Evolutionary conservation across 1,284 basidiomycete species (phyloP), one percentile per base, ranked within the genome.

Genomic region (Violaceomyces palustris): DNA sequence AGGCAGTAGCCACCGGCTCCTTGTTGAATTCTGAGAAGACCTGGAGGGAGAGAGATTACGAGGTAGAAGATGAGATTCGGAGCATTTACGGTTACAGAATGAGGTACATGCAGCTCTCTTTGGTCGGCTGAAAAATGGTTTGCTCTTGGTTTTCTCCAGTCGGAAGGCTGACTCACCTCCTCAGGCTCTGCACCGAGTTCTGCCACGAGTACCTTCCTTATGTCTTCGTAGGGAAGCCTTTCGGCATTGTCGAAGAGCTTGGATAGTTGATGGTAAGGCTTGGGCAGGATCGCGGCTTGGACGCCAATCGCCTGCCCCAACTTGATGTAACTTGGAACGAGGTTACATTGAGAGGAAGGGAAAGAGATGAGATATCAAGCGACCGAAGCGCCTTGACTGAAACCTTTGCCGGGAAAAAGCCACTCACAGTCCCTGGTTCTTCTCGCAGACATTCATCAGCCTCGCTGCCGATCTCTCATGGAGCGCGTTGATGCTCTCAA

Each of bases 211-310:
- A 67, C 64, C 36, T 52, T 55, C 10, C 53, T 31, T 10, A 64
- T 64, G 11, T 54, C 49, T 10, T 49, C 46, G 26, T 45, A 60
- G 3, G 55, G 46, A 27, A 69, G 35, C 0, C 50, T 26, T 39
- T 67, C 62, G 3, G 65, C 67, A 31, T 67, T 64, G 38, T 69
- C 67, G 27, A 69, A 63, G 8, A 69, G 45, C 45, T 65, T 67
- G 1, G 59, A 44, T 9, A 69, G 47, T 34, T 55, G 53, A 22
- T 55, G 55, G 29, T 69, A 69, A 1, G 67, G 65, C 40, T 65
- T 65, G 26, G 67, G 67, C 1, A 69, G 45, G 31, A 69, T 50
- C 19, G 59, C 59, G 6, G 61, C 61, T 35, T 69, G 59, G 25
- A 42, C 51, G 2, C 56, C 67, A 37, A 69, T 61, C 4, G 64